Conservation (phyloP, 2,329 filamentous ascomycete genomes). For the Ophiostoma sp. region DNA sequence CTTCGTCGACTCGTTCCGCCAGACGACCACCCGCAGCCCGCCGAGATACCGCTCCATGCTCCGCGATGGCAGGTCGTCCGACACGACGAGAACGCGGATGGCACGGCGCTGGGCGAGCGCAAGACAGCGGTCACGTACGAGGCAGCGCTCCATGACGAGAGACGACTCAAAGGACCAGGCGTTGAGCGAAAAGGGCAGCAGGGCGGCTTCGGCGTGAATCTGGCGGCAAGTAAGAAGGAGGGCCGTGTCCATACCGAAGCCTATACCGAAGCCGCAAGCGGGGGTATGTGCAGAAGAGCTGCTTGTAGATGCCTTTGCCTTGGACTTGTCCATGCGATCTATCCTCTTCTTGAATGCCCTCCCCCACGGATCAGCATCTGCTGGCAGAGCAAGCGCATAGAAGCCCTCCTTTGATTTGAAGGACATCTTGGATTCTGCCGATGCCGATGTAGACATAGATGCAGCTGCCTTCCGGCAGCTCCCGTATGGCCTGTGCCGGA, state of each 20-base stretch:
- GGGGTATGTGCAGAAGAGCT: not conserved
- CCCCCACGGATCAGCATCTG: slow-evolving; percentile 33
- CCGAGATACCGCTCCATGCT: slow-evolving; percentile 32
- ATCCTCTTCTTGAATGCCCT: not conserved
- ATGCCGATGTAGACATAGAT: not conserved
- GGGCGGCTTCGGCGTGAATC: slow-evolving; percentile 36
- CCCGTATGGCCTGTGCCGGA: slow-evolving; percentile 29
- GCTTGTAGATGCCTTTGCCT: not conserved
- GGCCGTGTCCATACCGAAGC: slow-evolving; percentile 31
- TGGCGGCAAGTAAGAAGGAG: slow-evolving; percentile 36
- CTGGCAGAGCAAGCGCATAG: slow-evolving; percentile 31
- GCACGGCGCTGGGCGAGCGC: slow-evolving; percentile 33
- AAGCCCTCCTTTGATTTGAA: slow-evolving; percentile 29
- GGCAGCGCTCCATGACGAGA: slow-evolving; percentile 35
- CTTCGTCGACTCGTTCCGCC: slow-evolving; percentile 21
- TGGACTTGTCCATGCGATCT: not conserved
- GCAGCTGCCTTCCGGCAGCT: not conserved
- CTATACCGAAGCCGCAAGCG: not conserved
- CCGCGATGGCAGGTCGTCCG: slow-evolving; percentile 29
- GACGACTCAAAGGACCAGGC: slow-evolving; percentile 35
- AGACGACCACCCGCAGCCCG: slow-evolving; percentile 32
- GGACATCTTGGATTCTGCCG: not conserved
- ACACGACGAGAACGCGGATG: slow-evolving; percentile 32
- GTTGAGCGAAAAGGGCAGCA: slow-evolving; percentile 35
- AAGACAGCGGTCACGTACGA: slow-evolving; percentile 30